Evolutionary conservation across 2,329 filamentous ascomycete species (phyloP), one percentile per base, ranked within the genome.

Genomic region (Nemania diffusa): DNA sequence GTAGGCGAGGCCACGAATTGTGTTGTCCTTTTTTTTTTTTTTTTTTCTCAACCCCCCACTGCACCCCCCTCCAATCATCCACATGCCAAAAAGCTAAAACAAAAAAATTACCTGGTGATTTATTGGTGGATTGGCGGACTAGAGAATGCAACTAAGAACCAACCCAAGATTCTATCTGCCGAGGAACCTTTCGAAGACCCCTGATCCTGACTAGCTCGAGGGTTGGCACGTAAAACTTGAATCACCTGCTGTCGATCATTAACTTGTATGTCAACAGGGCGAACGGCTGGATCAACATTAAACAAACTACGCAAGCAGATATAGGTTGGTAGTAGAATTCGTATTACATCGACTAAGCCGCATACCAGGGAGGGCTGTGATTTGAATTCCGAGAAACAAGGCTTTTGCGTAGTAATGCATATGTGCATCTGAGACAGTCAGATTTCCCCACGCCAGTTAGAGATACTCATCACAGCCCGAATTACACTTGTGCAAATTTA

Each of bases 181-280:
- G 17, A 44, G 40, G 40, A 5, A 44, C 8, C 17, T 5, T 20
- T 6, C 7, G 24, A 15, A 51, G 34, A 50, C 24, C 61, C 61
- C 44, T 63, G 61, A 63, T 63, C 61, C 61, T 17, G 27, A 51
- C 26, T 22, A 22, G 37, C 26, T 62, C 4, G 8, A 24, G 13
- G 13, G 22, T 53, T 34, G 58, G 50, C n/a, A 29, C 4, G 22
- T 44, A 34, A 22, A 50, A 29, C 20, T 26, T 42, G 26, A 46
- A n/a, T 22, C 59, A 34, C 52, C 34, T 42, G 44, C 53, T 52
- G 61, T 51, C 61, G 61, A 63, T 57, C 52, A 63, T 29, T 20
- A 5, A 57, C 52, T 48, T 50, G 8, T 46, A 22, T 37, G 57
- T 44, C 34, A 63, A 57, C 52, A 63, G 61, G 61, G 61, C 61